Evolutionary conservation across 2,329 filamentous ascomycete genomes (phyloP), one percentile per base, ranked within the genome.

Genomic region (Colletotrichum karsti): DNA sequence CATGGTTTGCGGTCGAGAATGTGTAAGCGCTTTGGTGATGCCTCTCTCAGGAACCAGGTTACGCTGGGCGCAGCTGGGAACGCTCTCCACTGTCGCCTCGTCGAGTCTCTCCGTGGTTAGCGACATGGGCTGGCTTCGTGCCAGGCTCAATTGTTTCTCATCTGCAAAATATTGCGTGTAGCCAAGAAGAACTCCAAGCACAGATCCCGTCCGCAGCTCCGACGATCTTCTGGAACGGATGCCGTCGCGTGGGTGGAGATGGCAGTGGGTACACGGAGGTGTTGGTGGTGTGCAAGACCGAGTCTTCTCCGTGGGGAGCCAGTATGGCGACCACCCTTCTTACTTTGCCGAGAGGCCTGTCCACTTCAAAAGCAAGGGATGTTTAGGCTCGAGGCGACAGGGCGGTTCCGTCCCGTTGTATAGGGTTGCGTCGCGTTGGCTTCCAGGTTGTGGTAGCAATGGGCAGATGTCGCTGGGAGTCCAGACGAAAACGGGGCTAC

Each of bases 401-500:
- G 53, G 44, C 30, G 30, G 37, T 22, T 33, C 44, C 57, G 33
- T 48, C 51, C 33, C 33, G 20, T 20, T 37, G 42, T 42, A n/a
- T 28, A 53, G 50, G 28, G 26, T 35, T 39, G 41, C 42, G 26
- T 35, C 33, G 41, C 42, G 56, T 59, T 59, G 56, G 30, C n/a
- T 39, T 53, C 28, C 28, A 9, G 28, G 28, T 30, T 51, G 56
- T 48, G 56, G 41, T 20, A 22, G 33, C 35, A 56, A 28, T 67
- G 64, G 64, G 60, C 60, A 56, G 37, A 41, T 58, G 60, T 46
- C 30, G 44, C 53, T 48, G 46, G 37, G 46, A 68, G 60, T 68
- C 65, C 65, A 65, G 60, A 68, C 53, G 65, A 67, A 59, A 55
- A 59, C 44, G 65, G 65, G 60, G 65, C 65, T 59, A 46, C 33